Percentiles rank a stretch among this genome's conserved stretches.
Evolutionary conservation across 345 rosid species (phyloP).

Genomic region (Streptanthus diversifolius): DNA sequence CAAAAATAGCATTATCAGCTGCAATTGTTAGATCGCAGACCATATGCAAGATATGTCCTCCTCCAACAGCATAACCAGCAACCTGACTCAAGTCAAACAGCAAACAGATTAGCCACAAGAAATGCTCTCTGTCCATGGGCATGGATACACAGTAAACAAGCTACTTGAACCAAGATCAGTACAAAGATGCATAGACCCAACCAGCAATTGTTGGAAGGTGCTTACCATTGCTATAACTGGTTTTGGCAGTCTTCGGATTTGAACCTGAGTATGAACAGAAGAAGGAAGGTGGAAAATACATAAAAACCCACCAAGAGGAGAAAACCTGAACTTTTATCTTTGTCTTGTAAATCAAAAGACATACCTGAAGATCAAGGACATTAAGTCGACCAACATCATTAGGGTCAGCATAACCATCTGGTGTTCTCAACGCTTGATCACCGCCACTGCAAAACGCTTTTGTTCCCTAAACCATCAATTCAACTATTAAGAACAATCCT

Average conservation of each 20-base stretch:
- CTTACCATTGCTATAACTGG: constrained; percentile 97
- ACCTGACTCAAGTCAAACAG: constrained; percentile 41
- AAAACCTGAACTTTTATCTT: not conserved
- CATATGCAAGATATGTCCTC: constrained; percentile 92
- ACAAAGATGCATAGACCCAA: constrained; percentile 8
- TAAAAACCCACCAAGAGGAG: not conserved
- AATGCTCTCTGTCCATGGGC: not conserved
- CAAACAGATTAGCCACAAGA: not conserved
- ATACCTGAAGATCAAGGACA: constrained; percentile 86
- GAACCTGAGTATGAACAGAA: constrained; percentile 48
- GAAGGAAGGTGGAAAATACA: not conserved
- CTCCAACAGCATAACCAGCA: constrained; percentile 97
- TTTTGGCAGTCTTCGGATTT: constrained; percentile 87
- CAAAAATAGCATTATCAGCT: constrained; percentile 83
- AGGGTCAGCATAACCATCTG: constrained; percentile 77
- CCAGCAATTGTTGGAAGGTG: not conserved
- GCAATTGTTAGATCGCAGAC: constrained; percentile 95
- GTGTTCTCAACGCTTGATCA: constrained; percentile 72
- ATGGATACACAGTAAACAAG: not conserved
- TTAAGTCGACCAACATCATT: constrained; percentile 65
- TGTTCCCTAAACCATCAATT: constrained; percentile 56
- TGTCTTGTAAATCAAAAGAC: not conserved
- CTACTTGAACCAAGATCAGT: not conserved
- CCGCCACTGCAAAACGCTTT: constrained; percentile 94
- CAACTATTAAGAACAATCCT: not conserved